phyloP scores from a whole-genome alignment of 2,329 filamentous ascomycete genomes.

The Fusarium compactum region DNA sequence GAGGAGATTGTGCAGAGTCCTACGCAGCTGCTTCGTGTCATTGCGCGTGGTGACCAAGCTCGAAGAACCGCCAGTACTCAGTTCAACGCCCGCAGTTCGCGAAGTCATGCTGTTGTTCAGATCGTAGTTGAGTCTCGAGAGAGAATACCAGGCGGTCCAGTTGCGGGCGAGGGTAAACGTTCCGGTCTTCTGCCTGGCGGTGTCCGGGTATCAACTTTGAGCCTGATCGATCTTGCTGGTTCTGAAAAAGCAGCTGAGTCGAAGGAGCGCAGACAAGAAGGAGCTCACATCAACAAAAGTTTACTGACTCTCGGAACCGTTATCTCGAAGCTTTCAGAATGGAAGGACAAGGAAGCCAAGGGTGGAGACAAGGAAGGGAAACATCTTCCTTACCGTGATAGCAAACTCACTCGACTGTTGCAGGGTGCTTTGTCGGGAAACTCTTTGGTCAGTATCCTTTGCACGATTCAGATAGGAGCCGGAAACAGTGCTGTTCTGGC shows the following conservation, averaged over 20 bases:
- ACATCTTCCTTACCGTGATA: conserved; percentile 96
- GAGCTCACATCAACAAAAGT: conserved; percentile 98
- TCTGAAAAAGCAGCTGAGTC: conserved; percentile 96
- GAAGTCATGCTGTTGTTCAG: conserved; percentile 97
- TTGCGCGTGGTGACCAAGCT: conserved; percentile 92
- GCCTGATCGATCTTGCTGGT: conserved; percentile 94
- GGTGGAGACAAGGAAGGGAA: conserved; percentile 84
- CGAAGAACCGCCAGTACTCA: conserved; percentile 93
- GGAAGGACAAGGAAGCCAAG: conserved; percentile 84
- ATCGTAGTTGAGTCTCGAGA: conserved; percentile 98
- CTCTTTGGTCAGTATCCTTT: conserved; percentile 96
- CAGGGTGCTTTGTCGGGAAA: conserved; percentile 94
- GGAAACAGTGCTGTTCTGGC: conserved; percentile 77
- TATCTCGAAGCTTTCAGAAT: conserved; percentile 90
- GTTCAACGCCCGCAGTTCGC: conserved; percentile 95
- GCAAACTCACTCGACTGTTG: conserved; percentile 92
- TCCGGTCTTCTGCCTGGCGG: conserved; percentile 82
- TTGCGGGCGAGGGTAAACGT: conserved; percentile 66
- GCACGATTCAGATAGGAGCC: conserved; percentile 91
- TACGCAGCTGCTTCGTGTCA: conserved; percentile 92
- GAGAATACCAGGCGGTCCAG: conserved; percentile 71
- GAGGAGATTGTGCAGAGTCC: conserved; percentile 99
- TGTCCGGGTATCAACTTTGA: conserved; percentile 93
- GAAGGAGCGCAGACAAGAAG: conserved; percentile 93
- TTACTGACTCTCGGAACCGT: conserved; percentile 94